A percentile compares a stretch with the other conserved stretches of the same genome.
Evolutionary conservation across 1,139 yeast species (phyloP).

Genomic region (Lizanozyma gosingica): DNA sequence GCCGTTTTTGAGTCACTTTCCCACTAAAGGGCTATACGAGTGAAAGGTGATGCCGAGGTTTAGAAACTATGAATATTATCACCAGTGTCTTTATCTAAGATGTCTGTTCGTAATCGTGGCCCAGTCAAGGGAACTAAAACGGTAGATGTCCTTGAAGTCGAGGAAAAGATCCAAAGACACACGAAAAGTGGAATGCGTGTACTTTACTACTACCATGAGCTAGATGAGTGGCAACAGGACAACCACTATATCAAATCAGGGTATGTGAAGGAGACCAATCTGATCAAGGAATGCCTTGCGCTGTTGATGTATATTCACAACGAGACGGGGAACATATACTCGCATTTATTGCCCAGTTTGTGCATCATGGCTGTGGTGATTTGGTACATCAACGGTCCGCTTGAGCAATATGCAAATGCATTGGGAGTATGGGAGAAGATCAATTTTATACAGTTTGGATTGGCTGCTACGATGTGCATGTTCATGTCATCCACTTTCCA

Average conservation of each 20-base stretch:
- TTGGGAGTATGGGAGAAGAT: conserved; percentile 33
- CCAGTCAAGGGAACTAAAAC: not conserved
- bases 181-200: not conserved
- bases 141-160: no score
- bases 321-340: conserved; percentile 74
- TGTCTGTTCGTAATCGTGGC: not conserved
- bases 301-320: conserved; percentile 71
- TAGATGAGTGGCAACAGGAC: conserved; percentile 83
- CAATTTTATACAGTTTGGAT: conserved; percentile 31
- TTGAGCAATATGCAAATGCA: conserved; percentile 33
- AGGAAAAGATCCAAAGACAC: not conserved
- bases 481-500: conserved; percentile 73
- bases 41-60: no score
- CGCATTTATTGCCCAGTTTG: conserved; percentile 68
- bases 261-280: conserved; percentile 63
- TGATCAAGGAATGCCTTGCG: conserved; percentile 39
- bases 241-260: conserved; percentile 70
- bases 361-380: conserved; percentile 20
- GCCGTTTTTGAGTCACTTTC: no score
- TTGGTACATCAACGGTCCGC: conserved; percentile 16
- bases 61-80: no score
- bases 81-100: not conserved
- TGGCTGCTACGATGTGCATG: conserved; percentile 46
- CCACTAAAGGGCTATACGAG: no score
- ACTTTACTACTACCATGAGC: conserved; percentile 20